Base-by-base conservation (phyloP, 768 basidiomycete genomes). In the Rhizopogon rudus region DNA sequence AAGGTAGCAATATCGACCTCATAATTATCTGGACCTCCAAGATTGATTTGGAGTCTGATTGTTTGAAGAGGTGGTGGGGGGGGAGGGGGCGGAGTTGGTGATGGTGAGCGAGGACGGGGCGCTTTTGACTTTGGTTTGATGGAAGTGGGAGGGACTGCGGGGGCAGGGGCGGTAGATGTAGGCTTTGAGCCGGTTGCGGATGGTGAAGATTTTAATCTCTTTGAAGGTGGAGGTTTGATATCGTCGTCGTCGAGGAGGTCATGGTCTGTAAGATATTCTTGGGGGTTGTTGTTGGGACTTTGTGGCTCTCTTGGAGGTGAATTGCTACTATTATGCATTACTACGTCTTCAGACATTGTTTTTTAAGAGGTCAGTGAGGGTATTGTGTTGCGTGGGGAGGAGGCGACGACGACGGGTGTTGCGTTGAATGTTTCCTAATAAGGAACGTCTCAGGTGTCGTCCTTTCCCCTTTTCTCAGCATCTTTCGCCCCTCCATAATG, bases 21-120 rank as follows among this genome's bases (percentile, higher is more conserved):
- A 67, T 91, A 91, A 60, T 86, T 83, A 1, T 80, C 77, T 1
- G 86, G 87, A 0, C 89, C 88, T 3, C 87, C 88, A 3, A 92
- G 79, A 8, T 46, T 67, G 62, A 92, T 88, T 3, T 85, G 76
- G 22, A 91, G 77, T 3, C 89, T 77, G 46, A 91, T 77, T 2
- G 89, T 91, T 52, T 77, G 73, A 16, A 84, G 68, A 0, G 79
- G 83, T 5, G 78, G 78, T 2, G 76, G 69, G n/a, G 66, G 75
- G 51, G 63, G 65, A 56, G 77, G 71, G 0, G 79, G 77, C 5
- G 84, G 82, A 3, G 84, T 80, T 9, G 86, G 84, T 0, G 86
- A 83, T 7, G 77, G 82, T 37, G 76, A 77, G 51, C 74, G 81
- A 54, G 70, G 72, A 40, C 72, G 73, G 45, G 71, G 71, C 51